Conservation (phyloP, 164 flowering plant species). For the Pachysandra terminalis region DNA sequence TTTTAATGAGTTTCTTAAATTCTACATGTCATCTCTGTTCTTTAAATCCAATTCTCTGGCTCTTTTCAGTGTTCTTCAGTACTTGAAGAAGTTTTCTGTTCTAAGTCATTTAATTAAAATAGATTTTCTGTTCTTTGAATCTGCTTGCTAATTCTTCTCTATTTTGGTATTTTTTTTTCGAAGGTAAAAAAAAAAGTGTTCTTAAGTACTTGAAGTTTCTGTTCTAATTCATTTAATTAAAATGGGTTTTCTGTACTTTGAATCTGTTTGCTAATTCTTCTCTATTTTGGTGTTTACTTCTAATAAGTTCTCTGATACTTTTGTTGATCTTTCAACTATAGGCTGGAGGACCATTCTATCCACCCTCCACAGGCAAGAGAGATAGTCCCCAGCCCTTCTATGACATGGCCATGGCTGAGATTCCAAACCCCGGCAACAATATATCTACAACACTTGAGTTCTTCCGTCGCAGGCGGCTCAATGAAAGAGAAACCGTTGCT, state of each 20-base stretch:
- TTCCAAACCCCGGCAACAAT: conserved; percentile 38
- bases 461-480: conserved; percentile 36
- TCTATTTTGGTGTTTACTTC: no score
- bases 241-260: background rate
- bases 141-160: background rate
- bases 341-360: conserved; percentile 60
- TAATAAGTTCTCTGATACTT: no score
- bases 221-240: background rate
- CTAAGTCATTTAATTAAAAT: background rate
- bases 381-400: conserved; percentile 31
- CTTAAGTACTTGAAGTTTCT: no score
- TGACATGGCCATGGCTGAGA: conserved; percentile 22
- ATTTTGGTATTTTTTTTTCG: background rate
- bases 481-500: conserved; percentile 41
- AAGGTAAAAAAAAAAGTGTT: no score
- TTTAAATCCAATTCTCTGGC: background rate
- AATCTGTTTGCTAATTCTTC: background rate
- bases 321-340: conserved; percentile 9
- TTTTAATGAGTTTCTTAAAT: no score
- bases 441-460: conserved; percentile 18
- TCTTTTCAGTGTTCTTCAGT: background rate
- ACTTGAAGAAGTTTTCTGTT: no score
- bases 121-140: background rate
- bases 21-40: no score
- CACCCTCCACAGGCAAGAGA: conserved; percentile 42